A percentile compares a stretch with the other conserved stretches of the same genome.
phyloP scores from a whole-genome alignment of 768 basidiomycete genomes.

The Lentinula sp. region DNA sequence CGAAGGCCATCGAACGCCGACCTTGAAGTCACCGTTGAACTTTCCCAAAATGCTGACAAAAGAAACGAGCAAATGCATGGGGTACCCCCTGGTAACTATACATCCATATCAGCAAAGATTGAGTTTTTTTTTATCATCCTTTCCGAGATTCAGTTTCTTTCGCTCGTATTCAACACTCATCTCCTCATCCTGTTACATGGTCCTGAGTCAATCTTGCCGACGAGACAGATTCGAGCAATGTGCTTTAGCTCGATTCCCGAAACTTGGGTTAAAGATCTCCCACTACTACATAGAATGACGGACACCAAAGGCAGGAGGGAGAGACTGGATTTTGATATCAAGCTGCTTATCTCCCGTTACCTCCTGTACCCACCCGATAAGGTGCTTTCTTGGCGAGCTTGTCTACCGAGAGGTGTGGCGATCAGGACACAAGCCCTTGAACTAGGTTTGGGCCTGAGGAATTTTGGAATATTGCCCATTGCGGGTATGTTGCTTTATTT shows the following conservation, averaged over 20 bases:
- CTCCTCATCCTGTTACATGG: too few species aligned
- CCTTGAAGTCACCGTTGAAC: background rate
- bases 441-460: constrained; percentile 22
- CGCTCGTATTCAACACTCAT: too few species aligned
- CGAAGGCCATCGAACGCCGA: too few species aligned
- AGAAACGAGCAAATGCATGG: too few species aligned
- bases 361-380: background rate
- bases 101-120: too few species aligned
- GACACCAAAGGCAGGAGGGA: background rate
- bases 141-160: too few species aligned
- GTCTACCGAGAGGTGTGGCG: constrained; percentile 29
- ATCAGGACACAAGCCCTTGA: constrained; percentile 25
- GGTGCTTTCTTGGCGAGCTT: constrained; percentile 12
- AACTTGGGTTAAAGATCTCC: background rate
- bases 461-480: background rate
- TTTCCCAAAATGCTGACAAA: background rate
- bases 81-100: too few species aligned
- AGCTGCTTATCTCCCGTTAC: background rate
- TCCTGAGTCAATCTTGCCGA: background rate
- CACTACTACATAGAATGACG: background rate
- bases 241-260: background rate
- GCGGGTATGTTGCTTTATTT: background rate
- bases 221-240: background rate
- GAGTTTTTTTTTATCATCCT: too few species aligned
- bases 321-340: background rate